phyloP scores from a whole-genome alignment of 805 yeast species.

The Sugiyamaella mastotermitis region DNA sequence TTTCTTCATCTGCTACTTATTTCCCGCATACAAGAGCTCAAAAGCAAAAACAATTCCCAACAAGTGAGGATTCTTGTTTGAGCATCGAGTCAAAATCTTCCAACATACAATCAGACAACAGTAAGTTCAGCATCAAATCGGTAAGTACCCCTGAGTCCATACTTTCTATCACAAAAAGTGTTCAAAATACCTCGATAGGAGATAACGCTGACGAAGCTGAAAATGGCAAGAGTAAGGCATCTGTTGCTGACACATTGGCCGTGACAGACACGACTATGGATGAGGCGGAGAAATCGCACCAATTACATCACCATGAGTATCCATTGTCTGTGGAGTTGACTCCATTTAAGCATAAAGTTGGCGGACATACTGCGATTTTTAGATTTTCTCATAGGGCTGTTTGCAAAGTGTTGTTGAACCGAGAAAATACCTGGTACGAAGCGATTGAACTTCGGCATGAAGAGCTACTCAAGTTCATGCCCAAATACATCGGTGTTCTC shows the following conservation, averaged over 20 bases:
- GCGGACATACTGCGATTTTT: slow-evolving; percentile 97
- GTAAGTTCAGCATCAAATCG: neutral
- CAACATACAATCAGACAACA: neutral
- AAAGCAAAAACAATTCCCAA: neutral
- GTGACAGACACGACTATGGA: neutral
- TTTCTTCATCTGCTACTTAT: slow-evolving; percentile 16
- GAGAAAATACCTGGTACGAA: slow-evolving; percentile 92
- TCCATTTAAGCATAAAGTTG: slow-evolving; percentile 91
- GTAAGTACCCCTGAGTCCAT: neutral
- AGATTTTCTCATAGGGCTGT: slow-evolving; percentile 87
- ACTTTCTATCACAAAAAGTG: neutral
- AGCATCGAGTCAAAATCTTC: neutral
- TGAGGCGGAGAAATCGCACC: neutral
- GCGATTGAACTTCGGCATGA: slow-evolving; percentile 73
- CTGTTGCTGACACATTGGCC: too few species aligned
- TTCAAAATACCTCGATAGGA: neutral
- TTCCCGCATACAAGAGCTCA: slow-evolving; percentile 14
- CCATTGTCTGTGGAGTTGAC: slow-evolving; percentile 76
- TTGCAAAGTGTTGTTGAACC: slow-evolving; percentile 83
- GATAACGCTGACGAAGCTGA: neutral
- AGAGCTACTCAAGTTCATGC: slow-evolving; percentile 79
- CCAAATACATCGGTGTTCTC: slow-evolving; percentile 87
- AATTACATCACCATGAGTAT: slow-evolving; percentile 12
- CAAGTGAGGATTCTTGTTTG: slow-evolving; percentile 2
- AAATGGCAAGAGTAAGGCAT: too few species aligned